phyloP scores from a whole-genome alignment of 768 basidiomycete species.

The Trametes elegans region DNA sequence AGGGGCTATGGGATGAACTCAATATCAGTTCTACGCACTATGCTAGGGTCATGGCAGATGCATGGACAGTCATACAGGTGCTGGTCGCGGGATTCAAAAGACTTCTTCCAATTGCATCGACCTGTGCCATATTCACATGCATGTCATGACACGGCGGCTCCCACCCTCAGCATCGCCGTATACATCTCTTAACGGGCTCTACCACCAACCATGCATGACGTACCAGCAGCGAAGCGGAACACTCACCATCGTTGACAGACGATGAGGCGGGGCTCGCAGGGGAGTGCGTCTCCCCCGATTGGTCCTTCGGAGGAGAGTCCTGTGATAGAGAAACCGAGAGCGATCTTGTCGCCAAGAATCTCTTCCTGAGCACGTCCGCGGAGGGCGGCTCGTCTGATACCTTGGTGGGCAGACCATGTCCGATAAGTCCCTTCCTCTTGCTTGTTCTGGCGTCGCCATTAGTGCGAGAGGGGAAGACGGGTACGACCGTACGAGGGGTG shows the following conservation, averaged over 20 bases:
- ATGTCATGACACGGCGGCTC: no score
- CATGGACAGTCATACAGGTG: no score
- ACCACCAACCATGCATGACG: no score
- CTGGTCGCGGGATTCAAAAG: no score
- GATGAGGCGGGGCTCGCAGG: constrained; percentile 1
- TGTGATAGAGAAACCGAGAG: constrained; percentile 62
- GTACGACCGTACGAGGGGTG: constrained; percentile 41
- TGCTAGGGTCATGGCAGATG: neutral
- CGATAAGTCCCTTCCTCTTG: constrained; percentile 55
- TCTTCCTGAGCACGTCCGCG: constrained; percentile 22
- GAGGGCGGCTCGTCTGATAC: constrained; percentile 27
- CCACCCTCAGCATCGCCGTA: no score
- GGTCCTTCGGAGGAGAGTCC: constrained; percentile 32
- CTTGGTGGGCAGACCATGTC: constrained; percentile 34
- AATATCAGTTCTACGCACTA: neutral
- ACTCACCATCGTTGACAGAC: neutral
- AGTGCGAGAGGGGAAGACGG: constrained; percentile 31
- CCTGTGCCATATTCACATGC: no score
- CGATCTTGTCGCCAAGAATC: constrained; percentile 51
- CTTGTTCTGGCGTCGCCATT: constrained; percentile 8
- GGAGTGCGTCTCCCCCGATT: neutral
- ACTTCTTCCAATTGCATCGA: no score
- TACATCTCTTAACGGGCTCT: no score
- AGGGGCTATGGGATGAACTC: neutral
- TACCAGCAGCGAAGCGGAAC: neutral